These are phyloP conservation scores for Didymella segeticola DNA, from an alignment of 2,329 filamentous ascomycete species.

Conservation along the genomic window DNA sequence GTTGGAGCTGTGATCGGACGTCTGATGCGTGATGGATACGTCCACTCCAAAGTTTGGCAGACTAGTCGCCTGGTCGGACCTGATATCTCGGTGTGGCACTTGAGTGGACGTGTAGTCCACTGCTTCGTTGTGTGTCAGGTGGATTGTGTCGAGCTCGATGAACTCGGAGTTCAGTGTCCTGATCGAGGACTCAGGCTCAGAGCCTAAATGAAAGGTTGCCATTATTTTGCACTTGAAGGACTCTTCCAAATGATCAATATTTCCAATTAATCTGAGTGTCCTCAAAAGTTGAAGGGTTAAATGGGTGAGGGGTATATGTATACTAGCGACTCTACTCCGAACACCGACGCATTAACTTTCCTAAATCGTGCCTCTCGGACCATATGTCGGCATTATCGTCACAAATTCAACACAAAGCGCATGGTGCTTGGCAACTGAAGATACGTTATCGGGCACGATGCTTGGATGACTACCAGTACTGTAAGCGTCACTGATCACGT, in stretches of 20 bases:
- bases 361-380: neutral
- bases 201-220: neutral
- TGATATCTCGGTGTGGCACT: too few species aligned
- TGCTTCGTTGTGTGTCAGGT: neutral
- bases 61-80: neutral
- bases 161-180: neutral
- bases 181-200: neutral
- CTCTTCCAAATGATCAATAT: too few species aligned
- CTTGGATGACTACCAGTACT: too few species aligned
- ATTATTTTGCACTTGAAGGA: neutral
- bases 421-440: too few species aligned
- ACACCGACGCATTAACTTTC: neutral
- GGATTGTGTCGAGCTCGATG: neutral
- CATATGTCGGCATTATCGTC: neutral
- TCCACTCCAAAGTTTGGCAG: constrained; percentile 28
- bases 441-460: too few species aligned
- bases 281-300: neutral
- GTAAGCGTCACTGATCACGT: neutral
- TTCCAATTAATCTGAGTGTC: neutral
- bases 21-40: neutral
- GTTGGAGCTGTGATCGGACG: neutral
- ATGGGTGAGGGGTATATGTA: neutral
- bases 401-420: neutral
- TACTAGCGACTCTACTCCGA: neutral
- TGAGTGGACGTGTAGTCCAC: neutral